These are phyloP conservation scores for Sugiyamaella qingdaonensis DNA, from an alignment of 805 yeast species.

Conservation along the genomic window DNA sequence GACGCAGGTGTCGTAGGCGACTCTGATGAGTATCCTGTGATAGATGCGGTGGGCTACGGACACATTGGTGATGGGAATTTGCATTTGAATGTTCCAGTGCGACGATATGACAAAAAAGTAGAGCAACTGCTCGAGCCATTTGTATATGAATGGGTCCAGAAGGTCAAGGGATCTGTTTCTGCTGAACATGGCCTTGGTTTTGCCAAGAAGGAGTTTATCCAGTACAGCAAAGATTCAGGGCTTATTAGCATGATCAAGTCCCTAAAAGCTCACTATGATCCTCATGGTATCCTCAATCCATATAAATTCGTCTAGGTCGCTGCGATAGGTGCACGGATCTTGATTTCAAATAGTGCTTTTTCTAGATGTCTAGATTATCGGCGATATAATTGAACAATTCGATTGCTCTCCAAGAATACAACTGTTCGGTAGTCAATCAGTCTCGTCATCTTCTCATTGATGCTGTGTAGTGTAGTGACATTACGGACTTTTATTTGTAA, in stretches of 20 bases:
- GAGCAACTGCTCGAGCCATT: constrained; percentile 87
- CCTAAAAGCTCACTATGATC: constrained; percentile 80
- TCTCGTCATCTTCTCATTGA: no score
- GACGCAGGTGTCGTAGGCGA: constrained; percentile 59
- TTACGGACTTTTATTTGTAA: no score
- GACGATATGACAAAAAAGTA: constrained; percentile 73
- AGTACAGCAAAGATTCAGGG: constrained; percentile 70
- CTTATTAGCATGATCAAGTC: constrained; percentile 74
- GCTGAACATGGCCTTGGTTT: constrained; percentile 98
- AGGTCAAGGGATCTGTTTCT: constrained; percentile 73
- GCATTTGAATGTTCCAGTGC: constrained; percentile 88
- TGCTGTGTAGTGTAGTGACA: no score
- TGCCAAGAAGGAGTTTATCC: constrained; percentile 88
- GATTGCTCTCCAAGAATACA: no score
- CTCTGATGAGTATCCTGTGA: constrained; percentile 66
- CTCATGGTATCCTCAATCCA: constrained; percentile 88
- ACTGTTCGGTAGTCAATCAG: no score
- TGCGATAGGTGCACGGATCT: no score
- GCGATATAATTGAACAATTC: no score
- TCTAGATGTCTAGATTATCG: neutral
- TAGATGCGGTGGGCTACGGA: constrained; percentile 93
- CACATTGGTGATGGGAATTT: constrained; percentile 97
- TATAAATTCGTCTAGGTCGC: constrained; percentile 68
- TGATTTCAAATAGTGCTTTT: no score
- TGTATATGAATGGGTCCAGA: constrained; percentile 81